Evolutionary conservation across 805 yeast genomes (phyloP).

Genomic region (Soucietia sequanensis): DNA sequence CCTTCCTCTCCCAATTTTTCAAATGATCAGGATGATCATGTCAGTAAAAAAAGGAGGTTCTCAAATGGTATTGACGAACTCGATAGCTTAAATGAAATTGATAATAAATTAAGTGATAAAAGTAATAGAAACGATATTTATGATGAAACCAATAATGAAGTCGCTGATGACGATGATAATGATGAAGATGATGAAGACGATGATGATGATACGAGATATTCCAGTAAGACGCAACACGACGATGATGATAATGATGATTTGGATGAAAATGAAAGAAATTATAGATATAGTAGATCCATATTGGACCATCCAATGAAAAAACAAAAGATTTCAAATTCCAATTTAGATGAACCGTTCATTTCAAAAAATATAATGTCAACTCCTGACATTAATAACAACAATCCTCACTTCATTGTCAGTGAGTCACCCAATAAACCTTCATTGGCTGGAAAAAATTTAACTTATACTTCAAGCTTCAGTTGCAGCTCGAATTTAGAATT

Average conservation of each 20-base stretch:
- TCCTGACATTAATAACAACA: conserved; percentile 1
- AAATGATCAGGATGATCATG: conserved; percentile 4
- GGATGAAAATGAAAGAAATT: neutral
- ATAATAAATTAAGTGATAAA: too few species aligned
- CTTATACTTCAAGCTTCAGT: conserved; percentile 65
- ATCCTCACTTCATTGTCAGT: conserved; percentile 24
- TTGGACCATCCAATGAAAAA: neutral
- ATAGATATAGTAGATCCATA: too few species aligned
- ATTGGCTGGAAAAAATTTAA: conserved; percentile 40
- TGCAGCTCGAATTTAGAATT: conserved; percentile 63
- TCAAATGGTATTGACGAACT: too few species aligned
- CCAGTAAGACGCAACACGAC: conserved; percentile 4
- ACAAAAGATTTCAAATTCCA: too few species aligned
- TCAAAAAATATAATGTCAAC: conserved; percentile 2
- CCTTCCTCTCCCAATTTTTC: conserved; percentile 31
- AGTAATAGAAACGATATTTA: too few species aligned
- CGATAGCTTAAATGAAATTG: too few species aligned
- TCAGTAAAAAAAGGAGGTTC: neutral
- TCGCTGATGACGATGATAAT: conserved; percentile 7
- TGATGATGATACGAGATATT: conserved; percentile 1
- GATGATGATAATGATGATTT: conserved; percentile 14
- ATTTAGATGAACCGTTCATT: neutral
- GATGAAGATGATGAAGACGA: conserved; percentile 8
- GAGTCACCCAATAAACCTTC: conserved; percentile 42
- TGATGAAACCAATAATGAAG: neutral